Percentiles rank a stretch among this genome's conserved stretches.
These are phyloP conservation scores for Apiospora kogelbergensis DNA, from an alignment of 2,329 filamentous ascomycete genomes.

Conservation along the genomic window DNA sequence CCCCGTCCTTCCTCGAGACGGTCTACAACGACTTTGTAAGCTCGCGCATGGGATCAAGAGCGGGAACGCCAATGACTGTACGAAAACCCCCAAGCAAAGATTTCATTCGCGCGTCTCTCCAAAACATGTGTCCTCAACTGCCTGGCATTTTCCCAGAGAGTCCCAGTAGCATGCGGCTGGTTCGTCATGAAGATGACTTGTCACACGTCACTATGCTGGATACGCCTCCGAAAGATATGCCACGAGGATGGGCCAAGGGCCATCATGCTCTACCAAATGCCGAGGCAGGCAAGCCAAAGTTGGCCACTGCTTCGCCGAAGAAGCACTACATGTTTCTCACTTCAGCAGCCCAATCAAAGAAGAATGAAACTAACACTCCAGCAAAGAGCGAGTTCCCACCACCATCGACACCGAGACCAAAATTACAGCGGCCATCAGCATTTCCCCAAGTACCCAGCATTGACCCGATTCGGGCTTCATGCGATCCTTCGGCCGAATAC, in stretches of 20 bases:
- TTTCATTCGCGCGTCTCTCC: slow-evolving; percentile 42
- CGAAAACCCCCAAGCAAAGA: slow-evolving; percentile 42
- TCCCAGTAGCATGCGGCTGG: slow-evolving; percentile 43
- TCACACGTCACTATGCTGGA: slow-evolving; percentile 24
- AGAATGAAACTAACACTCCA: slow-evolving; percentile 44
- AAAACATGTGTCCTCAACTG: slow-evolving; percentile 21
- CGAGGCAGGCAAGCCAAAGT: slow-evolving; percentile 29
- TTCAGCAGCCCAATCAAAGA: slow-evolving; percentile 45
- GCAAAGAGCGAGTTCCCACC: slow-evolving; percentile 51
- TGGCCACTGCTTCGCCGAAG: slow-evolving; percentile 29
- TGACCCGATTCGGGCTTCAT: slow-evolving; percentile 64
- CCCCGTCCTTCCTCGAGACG: slow-evolving; percentile 74
- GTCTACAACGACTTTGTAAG: slow-evolving; percentile 67
- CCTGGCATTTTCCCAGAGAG: slow-evolving; percentile 31
- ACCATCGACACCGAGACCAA: slow-evolving; percentile 58
- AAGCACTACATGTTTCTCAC: slow-evolving; percentile 47
- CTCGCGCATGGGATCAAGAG: slow-evolving; percentile 62
- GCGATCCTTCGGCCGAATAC: slow-evolving; percentile 74
- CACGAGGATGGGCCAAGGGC: slow-evolving; percentile 3
- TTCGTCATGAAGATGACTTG: slow-evolving; percentile 32
- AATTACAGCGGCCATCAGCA: slow-evolving; percentile 67
- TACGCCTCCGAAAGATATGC: slow-evolving; percentile 26
- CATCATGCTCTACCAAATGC: slow-evolving; percentile 6
- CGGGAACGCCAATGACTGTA: slow-evolving; percentile 70
- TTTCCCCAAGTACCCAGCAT: slow-evolving; percentile 76